Base-by-base conservation (phyloP, 768 basidiomycete species). In the Ephemerocybe angulata region DNA sequence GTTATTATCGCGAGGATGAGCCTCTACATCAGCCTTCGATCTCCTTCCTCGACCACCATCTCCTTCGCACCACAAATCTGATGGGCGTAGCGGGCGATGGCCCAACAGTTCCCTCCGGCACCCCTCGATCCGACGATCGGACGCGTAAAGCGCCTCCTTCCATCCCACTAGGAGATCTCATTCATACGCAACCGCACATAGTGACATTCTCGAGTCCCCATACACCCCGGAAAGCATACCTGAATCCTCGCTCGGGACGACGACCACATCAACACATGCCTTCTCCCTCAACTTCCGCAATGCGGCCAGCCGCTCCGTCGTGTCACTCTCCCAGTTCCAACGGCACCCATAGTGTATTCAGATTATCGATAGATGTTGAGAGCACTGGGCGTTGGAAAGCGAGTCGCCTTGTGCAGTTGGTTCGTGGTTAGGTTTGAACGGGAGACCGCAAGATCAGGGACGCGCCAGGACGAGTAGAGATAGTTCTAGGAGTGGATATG, bases 241-340 rank as follows among this genome's bases (percentile, higher is more conserved):
- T 64, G 92, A 89, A 71, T 98, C 96, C 70, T 93, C 95, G 58
- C 89, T 93, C 3, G 92, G 90, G 41, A 98, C 83, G 1, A 98
- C 81, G 62, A 88, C 83, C 0, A 87, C 90, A 54, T 87, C 78
- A 1, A 96, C 77, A 56, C 69, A 69, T 25, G 74, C 71, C 62
- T 76, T 68, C 53, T 71, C 76, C 90, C 95, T 89, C 63, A 91
- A 72, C 67, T 80, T 78, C 46, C 93, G 76, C 47, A 96, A 76
- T 44, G 70, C 75, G 22, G 75, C 72, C 5, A 96, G 76, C 51
- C 88, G 77, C 48, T 80, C 70, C 3, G 83, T 75, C 3, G 90
- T 91, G 67, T 86, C 25, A 90, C 81, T 2, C 72, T 82, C 28
- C 76, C 73, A 11, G 64, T 65, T 13, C 68, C 71, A 48, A 58